phyloP scores from a whole-genome alignment of 768 basidiomycete species.

The Rhizopogon vinicolor region DNA sequence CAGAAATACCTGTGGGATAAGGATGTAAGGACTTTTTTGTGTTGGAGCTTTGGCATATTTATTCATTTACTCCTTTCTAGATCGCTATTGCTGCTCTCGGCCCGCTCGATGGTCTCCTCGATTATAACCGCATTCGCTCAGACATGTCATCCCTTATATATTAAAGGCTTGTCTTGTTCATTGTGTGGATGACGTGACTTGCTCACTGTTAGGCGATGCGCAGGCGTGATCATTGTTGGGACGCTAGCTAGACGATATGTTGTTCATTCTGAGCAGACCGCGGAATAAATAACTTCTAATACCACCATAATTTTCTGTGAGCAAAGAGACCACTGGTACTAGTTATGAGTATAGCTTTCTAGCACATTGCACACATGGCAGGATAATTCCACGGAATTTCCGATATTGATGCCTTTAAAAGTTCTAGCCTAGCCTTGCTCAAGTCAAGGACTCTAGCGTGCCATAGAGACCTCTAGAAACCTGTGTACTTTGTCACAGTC shows the following conservation, averaged over 20 bases:
- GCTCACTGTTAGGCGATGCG: not conserved
- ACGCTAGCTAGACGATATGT: constrained; percentile 18
- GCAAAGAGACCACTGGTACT: not conserved
- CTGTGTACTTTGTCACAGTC: too few species aligned
- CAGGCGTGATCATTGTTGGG: not conserved
- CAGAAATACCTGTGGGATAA: constrained; percentile 98
- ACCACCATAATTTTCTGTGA: not conserved
- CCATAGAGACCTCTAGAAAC: too few species aligned
- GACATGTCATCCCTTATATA: constrained; percentile 81
- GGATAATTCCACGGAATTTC: too few species aligned
- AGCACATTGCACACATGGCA: too few species aligned
- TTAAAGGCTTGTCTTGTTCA: constrained; percentile 29
- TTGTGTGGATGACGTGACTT: not conserved
- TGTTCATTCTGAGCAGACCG: constrained; percentile 15
- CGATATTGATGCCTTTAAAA: too few species aligned
- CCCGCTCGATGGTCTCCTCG: constrained; percentile 85
- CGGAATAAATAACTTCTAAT: constrained; percentile 16
- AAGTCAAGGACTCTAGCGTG: too few species aligned
- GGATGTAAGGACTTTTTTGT: constrained; percentile 53
- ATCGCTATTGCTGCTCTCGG: constrained; percentile 88
- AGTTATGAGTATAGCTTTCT: too few species aligned
- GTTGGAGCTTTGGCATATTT: not conserved
- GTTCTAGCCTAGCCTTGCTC: too few species aligned
- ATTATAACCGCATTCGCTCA: constrained; percentile 86
- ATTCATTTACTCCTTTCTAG: constrained; percentile 30